Conservation (phyloP, 73 alveolate species). For the Paramecium sexaurelia region DNA sequence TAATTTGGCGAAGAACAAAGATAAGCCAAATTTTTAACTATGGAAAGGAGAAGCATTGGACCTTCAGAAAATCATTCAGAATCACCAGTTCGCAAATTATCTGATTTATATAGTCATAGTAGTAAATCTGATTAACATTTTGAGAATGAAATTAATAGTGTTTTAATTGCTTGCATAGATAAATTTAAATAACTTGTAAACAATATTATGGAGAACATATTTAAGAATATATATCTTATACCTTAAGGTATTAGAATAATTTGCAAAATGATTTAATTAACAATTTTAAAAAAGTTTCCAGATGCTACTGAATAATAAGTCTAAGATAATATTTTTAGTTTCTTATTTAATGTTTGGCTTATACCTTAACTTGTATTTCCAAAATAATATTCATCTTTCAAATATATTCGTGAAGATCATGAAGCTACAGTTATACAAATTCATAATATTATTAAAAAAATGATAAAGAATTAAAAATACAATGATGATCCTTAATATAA, state of each 20-base stretch:
- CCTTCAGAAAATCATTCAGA: neutral
- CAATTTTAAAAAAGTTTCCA: neutral
- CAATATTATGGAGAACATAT: conserved; percentile 6
- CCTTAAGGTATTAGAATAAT: conserved; percentile 8
- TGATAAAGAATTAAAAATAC: neutral
- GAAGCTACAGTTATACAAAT: neutral
- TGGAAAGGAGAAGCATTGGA: conserved; percentile 5
- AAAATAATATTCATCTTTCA: neutral
- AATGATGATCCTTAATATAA: conserved; percentile 25
- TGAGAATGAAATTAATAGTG: conserved; percentile 31
- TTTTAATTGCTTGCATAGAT: conserved; percentile 24
- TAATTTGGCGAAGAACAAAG: conserved; percentile 16
- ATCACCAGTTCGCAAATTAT: neutral
- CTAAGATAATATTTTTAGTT: conserved; percentile 28
- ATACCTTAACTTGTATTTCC: conserved; percentile 27
- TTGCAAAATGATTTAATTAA: conserved; percentile 19
- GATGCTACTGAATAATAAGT: conserved; percentile 27
- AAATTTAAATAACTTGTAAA: neutral
- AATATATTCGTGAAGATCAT: conserved; percentile 29
- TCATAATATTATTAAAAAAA: neutral
- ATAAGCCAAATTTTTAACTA: neutral
- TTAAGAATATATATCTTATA: neutral
- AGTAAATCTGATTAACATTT: neutral
- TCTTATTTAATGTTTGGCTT: conserved; percentile 41
- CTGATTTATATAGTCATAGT: neutral